Evolutionary conservation across 2,329 filamentous ascomycete species (phyloP), one percentile per base, ranked within the genome.

Genomic region (Penicillium sp.): DNA sequence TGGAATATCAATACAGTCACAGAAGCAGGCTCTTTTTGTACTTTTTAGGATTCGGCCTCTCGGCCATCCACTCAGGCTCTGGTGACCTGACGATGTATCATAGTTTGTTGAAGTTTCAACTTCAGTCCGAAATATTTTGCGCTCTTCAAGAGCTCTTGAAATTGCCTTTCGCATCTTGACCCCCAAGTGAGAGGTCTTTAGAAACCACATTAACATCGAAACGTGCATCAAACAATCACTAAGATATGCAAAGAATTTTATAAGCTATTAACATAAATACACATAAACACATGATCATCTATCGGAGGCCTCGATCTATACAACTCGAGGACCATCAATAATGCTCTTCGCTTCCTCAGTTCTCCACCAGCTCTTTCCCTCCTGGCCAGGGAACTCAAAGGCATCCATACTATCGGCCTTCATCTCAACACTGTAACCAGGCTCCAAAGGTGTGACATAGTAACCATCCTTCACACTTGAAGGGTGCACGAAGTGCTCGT

Each of bases 391-490:
- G 72, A 86, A 96, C 47, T 83, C 82, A 70, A 82, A 96, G 63
- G 75, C 75, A 60, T 92, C 89, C 91, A 96, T 94, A 72, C 90
- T 94, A 62, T 87, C 89, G 3, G 86, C 76, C 83, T 90, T 93
- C 91, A 96, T 96, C 84, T 96, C 91, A 2, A 96, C 92, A 68
- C 89, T 92, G 74, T 96, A 96, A 0, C 92, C 92, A 0, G 92
- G 82, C 70, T 91, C 86, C 59, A 78, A 87, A 0, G 92, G 92
- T 1, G 92, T 96, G 62, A 89, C 88, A 77, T 95, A 95, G 75
- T 91, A 94, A 4, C 92, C 92, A 62, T 92, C 87, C 76, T 87
- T 86, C 66, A 96, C 91, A 53, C 87, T 83, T 2, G 86, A 83
- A 1, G 92, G 92, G 73, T 96, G 83, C 68, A 91, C 79, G 73